These are phyloP conservation scores for Panaeolus papilionaceus DNA, from an alignment of 768 basidiomycete genomes.

Conservation along the genomic window DNA sequence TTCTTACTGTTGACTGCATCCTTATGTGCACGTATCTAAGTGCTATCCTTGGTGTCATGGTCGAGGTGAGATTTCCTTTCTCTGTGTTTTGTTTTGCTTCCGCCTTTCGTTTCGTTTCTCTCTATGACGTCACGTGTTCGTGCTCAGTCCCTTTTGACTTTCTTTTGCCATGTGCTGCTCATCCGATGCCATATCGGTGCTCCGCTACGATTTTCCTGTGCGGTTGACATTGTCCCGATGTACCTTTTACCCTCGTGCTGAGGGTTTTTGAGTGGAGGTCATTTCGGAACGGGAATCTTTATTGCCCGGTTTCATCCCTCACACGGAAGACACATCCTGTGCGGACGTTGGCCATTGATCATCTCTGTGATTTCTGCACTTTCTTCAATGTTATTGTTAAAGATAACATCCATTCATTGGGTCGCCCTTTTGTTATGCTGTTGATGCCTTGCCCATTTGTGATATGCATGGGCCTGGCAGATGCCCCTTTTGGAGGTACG, in stretches of 20 bases:
- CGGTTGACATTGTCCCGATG: not conserved
- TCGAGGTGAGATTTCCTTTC: slow-evolving; percentile 68
- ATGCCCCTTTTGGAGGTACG: not conserved
- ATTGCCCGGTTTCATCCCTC: not conserved
- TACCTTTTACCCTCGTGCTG: not conserved
- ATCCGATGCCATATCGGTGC: slow-evolving; percentile 4
- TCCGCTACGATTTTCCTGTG: slow-evolving; percentile 12
- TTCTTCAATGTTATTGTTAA: not conserved
- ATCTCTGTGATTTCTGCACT: not conserved
- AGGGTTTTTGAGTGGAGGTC: slow-evolving; percentile 5
- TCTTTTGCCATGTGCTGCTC: slow-evolving; percentile 9
- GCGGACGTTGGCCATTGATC: not conserved
- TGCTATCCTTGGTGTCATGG: slow-evolving; percentile 91
- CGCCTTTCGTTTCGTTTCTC: slow-evolving; percentile 11
- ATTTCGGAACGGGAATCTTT: slow-evolving; percentile 1
- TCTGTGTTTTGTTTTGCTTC: slow-evolving; percentile 18
- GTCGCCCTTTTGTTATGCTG: not conserved
- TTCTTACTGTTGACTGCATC: slow-evolving; percentile 86
- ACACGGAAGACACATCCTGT: not conserved
- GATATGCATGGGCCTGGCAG: slow-evolving; percentile 6
- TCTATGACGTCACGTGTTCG: slow-evolving; percentile 17
- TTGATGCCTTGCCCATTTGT: not conserved
- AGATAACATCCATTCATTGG: not conserved
- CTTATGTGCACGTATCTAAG: slow-evolving; percentile 91
- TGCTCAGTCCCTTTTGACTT: not conserved